Base-by-base conservation (phyloP, 495 filamentous ascomycete genomes). In the Aspergillus biplanus region DNA sequence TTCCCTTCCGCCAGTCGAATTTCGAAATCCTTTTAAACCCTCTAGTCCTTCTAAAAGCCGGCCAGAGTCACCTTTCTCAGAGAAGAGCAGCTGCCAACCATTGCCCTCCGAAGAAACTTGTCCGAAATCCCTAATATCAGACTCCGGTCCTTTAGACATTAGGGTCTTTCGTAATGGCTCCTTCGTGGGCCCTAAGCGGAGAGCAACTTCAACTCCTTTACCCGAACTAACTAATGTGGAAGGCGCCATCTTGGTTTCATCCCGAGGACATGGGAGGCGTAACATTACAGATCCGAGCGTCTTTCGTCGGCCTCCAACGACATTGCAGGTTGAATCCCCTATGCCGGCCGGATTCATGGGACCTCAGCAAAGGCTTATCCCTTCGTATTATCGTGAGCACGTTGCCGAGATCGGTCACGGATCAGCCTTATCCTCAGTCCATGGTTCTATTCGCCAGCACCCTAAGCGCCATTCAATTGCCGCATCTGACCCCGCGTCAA, bases 401-500 rank as follows among this genome's bases (percentile, higher is more conserved):
- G 58, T 56, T 42, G 9, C 57, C 34, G 63, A 67, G 21, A 60
- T 68, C 46, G 46, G 44, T 49, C 34, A 47, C 61, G 70, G 71
- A 0, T 64, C 71, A 39, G 67, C 72, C 32, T 53, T 74, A 7
- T 72, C 72, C 32, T 59, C 69, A 13, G 67, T 71, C 56, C 68
- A 73, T 15, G 66, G 69, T 11, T 79, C 77, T 53, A 62, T 75
- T 7, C 75, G 76, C 15, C 77, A 69, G 42, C 69, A 71, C 33
- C 72, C 71, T 18, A 81, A 83, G 59, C 75, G 80, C 49, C 74
- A 78, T 58, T 85, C 82, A 7, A 74, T 80, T 33, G 75, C 78
- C 5, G 71, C 75, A 50, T 90, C 90, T 27, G 92, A 97, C 65
- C 90, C 87, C 49, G 84, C 91, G 12, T 94, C 91, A 6, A 96